phyloP scores from a whole-genome alignment of 495 filamentous ascomycete species.

The Xylaria palmicola region DNA sequence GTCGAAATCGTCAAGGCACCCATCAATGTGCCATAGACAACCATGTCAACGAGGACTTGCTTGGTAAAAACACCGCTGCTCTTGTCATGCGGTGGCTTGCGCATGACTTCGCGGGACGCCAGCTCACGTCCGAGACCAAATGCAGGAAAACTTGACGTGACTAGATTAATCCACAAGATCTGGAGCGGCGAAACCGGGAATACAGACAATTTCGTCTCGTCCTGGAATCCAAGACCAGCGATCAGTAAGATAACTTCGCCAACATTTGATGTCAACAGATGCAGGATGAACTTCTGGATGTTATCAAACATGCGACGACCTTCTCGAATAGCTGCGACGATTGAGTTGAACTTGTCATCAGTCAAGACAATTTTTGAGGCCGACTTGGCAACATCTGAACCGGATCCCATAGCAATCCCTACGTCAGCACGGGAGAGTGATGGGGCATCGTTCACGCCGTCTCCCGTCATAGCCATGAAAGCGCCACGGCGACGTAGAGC shows the following conservation, averaged over 20 bases:
- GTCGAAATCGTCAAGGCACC: slow-evolving; percentile 64
- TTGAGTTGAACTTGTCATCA: slow-evolving; percentile 84
- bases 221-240: slow-evolving; percentile 71
- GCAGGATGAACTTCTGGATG: slow-evolving; percentile 80
- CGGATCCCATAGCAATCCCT: slow-evolving; percentile 84
- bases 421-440: slow-evolving; percentile 76
- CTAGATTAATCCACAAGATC: slow-evolving; percentile 77
- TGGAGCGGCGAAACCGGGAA: slow-evolving; percentile 74
- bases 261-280: slow-evolving; percentile 70
- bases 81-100: slow-evolving; percentile 66
- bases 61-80: slow-evolving; percentile 66
- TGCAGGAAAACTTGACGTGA: slow-evolving; percentile 73
- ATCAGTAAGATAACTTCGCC: slow-evolving; percentile 71
- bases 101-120: slow-evolving; percentile 66
- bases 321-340: slow-evolving; percentile 72
- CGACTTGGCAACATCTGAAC: slow-evolving; percentile 88
- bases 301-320: slow-evolving; percentile 75
- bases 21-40: slow-evolving; percentile 71
- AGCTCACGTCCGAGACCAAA: slow-evolving; percentile 73
- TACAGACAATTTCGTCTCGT: slow-evolving; percentile 60
- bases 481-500: slow-evolving; percentile 61
- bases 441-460: slow-evolving; percentile 85
- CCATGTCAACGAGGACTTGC: slow-evolving; percentile 69
- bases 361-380: slow-evolving; percentile 85
- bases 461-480: slow-evolving; percentile 67